phyloP scores from a whole-genome alignment of 75 land plant species.

The Cunninghamia lanceolata region DNA sequence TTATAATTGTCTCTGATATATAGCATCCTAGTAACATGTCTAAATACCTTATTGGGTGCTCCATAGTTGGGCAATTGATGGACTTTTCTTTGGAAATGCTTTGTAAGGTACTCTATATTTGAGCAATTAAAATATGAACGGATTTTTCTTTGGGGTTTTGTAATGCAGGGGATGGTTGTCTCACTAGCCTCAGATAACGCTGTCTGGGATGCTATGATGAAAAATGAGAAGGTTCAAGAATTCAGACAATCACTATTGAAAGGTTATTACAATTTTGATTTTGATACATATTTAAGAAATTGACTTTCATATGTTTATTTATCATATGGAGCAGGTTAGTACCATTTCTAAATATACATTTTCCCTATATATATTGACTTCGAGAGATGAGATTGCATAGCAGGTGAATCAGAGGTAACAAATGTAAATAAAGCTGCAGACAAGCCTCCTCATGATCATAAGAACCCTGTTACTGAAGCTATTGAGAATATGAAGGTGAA shows the following conservation, averaged over 20 bases:
- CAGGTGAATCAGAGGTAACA: background rate
- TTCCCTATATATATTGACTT: background rate
- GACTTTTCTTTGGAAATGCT: too few species aligned
- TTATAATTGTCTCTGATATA: background rate
- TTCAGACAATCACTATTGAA: conserved; percentile 20
- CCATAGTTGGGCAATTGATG: background rate
- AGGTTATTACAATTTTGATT: conserved; percentile 3
- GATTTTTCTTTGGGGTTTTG: background rate
- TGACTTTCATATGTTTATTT: background rate
- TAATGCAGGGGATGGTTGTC: conserved; percentile 24
- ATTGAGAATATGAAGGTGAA: conserved; percentile 18
- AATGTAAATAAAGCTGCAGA: background rate
- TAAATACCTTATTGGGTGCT: background rate
- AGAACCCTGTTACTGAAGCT: background rate
- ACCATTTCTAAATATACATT: background rate
- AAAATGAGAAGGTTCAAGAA: conserved; percentile 26
- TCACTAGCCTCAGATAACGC: conserved; percentile 23
- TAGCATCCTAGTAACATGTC: background rate
- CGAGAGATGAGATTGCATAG: background rate
- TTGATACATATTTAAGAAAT: background rate
- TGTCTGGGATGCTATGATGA: conserved; percentile 30
- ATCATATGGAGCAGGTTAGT: background rate
- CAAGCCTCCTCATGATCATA: background rate
- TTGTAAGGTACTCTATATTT: background rate
- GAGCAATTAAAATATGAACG: background rate